These are phyloP conservation scores for Cnidoscolus chayamansa DNA, from an alignment of 441 rosid species.

Conservation along the genomic window DNA sequence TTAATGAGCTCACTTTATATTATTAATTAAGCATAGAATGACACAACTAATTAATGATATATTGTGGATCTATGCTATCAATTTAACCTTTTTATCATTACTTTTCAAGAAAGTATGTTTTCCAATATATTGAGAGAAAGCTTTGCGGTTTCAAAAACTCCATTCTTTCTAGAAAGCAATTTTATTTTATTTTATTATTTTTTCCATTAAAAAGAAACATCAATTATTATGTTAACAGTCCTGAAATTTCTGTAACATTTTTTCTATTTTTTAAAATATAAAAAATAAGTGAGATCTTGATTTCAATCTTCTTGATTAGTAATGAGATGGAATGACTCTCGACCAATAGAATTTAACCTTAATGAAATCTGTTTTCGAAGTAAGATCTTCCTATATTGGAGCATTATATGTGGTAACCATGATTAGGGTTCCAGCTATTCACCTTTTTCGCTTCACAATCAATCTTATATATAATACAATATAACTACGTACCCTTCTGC, in stretches of 20 bases:
- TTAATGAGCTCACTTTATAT: slow-evolving; percentile 9
- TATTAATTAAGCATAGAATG: slow-evolving; percentile 11
- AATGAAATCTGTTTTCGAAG: slow-evolving; percentile 25
- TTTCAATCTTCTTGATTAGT: no score
- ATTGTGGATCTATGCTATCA: slow-evolving; percentile 13
- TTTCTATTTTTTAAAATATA: no score
- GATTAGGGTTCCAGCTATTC: slow-evolving; percentile 22
- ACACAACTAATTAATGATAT: slow-evolving; percentile 6
- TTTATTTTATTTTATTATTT: neutral
- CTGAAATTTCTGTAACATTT: neutral
- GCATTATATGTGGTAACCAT: slow-evolving; percentile 6
- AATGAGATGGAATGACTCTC: slow-evolving; percentile 37
- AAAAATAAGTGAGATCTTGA: no score
- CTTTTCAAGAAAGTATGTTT: slow-evolving; percentile 6
- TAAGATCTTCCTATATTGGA: slow-evolving; percentile 17
- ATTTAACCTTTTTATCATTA: slow-evolving; percentile 16
- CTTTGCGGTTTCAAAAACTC: slow-evolving; percentile 10
- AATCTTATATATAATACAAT: neutral
- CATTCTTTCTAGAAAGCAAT: slow-evolving; percentile 15
- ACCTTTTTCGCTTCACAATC: slow-evolving; percentile 16
- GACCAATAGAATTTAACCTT: slow-evolving; percentile 33
- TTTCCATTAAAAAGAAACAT: neutral
- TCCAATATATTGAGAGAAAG: slow-evolving; percentile 15
- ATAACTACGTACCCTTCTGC: neutral
- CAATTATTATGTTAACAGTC: neutral